These are phyloP conservation scores for Apophysomyces variabilis DNA, from an alignment of 371 early-diverging fungal species.

Conservation along the genomic window DNA sequence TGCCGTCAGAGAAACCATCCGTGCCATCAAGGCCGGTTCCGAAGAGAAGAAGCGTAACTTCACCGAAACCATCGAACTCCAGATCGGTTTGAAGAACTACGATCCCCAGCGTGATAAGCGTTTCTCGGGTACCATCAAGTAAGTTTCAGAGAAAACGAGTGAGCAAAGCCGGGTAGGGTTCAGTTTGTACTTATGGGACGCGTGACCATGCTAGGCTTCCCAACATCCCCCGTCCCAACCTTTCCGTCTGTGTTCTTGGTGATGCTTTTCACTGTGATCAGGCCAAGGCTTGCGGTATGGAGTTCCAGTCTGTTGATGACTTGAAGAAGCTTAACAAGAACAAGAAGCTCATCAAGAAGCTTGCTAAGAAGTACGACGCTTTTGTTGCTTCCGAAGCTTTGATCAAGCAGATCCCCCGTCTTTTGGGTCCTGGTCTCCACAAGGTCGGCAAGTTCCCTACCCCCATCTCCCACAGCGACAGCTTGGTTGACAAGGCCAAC, in stretches of 20 bases:
- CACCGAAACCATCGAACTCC: slow-evolving; percentile 97
- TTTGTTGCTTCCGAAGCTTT: slow-evolving; percentile 96
- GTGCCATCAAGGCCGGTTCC: slow-evolving; percentile 69
- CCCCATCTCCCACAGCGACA: slow-evolving; percentile 89
- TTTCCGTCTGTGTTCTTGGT: slow-evolving; percentile 93
- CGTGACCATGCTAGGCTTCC: slow-evolving; percentile 60
- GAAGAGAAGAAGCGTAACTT: slow-evolving; percentile 93
- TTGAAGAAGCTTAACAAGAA: slow-evolving; percentile 97
- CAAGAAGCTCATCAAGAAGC: slow-evolving; percentile 98
- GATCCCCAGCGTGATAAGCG: slow-evolving; percentile 99
- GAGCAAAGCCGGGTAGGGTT: slow-evolving; percentile 8
- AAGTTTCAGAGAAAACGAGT: background rate
- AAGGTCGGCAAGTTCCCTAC: slow-evolving; percentile 97
- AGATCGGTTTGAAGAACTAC: slow-evolving; percentile 99
- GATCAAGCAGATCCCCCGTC: slow-evolving; percentile 97
- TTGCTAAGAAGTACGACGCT: slow-evolving; percentile 90
- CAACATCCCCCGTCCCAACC: slow-evolving; percentile 90
- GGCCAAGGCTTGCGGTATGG: slow-evolving; percentile 88
- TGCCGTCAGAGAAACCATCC: slow-evolving; percentile 86
- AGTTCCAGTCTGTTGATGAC: slow-evolving; percentile 93
- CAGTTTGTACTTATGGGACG: slow-evolving; percentile 1
- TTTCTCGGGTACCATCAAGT: slow-evolving; percentile 96
- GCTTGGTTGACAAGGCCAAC: slow-evolving; percentile 86
- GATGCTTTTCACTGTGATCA: slow-evolving; percentile 92
- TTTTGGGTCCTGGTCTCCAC: slow-evolving; percentile 94